phyloP scores from a whole-genome alignment of 83 land plant species.

The Picea abies region DNA sequence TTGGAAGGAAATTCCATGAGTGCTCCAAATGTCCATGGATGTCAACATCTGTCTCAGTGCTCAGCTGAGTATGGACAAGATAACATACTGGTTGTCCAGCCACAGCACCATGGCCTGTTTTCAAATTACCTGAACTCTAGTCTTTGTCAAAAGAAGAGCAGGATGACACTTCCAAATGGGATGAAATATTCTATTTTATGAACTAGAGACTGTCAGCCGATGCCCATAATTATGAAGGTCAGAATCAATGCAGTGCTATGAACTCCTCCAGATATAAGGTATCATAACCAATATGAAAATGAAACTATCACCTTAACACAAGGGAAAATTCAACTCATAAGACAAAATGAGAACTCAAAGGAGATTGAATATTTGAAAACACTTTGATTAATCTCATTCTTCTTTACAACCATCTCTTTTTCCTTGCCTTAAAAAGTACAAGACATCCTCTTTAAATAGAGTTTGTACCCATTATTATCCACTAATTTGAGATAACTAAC shows the following conservation, averaged over 20 bases:
- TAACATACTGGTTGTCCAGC: neutral
- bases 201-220: neutral
- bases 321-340: too few species aligned
- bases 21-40: neutral
- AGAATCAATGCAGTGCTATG: neutral
- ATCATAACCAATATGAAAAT: too few species aligned
- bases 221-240: neutral
- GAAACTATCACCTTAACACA: too few species aligned
- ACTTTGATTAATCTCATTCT: too few species aligned
- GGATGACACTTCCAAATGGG: neutral
- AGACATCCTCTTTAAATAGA: too few species aligned
- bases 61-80: conserved; percentile 3
- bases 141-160: neutral
- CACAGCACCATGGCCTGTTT: neutral
- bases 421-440: too few species aligned
- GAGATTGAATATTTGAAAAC: too few species aligned
- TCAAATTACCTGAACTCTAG: neutral
- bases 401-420: too few species aligned
- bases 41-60: conserved; percentile 4
- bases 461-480: too few species aligned
- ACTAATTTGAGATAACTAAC: too few species aligned
- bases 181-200: neutral
- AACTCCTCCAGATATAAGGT: too few species aligned
- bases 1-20: neutral
- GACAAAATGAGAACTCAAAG: too few species aligned